Conservation (phyloP, 257 asterid species). For the Jacaranda mimosifolia region DNA sequence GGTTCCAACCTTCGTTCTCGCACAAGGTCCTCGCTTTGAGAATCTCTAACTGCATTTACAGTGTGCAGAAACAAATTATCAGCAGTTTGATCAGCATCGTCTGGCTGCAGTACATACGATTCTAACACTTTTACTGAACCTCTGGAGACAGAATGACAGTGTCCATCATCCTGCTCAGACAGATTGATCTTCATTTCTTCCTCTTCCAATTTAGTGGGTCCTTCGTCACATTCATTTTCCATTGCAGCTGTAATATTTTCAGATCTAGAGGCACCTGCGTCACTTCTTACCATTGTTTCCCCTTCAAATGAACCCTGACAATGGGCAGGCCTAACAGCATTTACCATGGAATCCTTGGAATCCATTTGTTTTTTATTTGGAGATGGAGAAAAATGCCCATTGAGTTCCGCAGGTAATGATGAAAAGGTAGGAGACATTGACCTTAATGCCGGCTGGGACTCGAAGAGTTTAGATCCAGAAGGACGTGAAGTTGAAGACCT, state of each 20-base stretch:
- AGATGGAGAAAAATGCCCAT: constrained; percentile 39
- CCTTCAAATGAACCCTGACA: constrained; percentile 32
- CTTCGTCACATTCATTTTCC: constrained; percentile 39
- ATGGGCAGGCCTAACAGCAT: constrained; percentile 30
- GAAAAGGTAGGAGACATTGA: constrained; percentile 46
- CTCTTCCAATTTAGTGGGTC: constrained; percentile 28
- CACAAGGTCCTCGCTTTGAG: constrained; percentile 29
- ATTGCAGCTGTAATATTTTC: constrained; percentile 13
- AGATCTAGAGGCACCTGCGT: constrained; percentile 18
- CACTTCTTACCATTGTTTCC: constrained; percentile 15
- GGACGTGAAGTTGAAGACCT: constrained; percentile 44
- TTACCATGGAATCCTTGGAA: constrained; percentile 30
- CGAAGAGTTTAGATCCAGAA: constrained; percentile 32
- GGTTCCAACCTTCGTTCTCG: constrained; percentile 30
- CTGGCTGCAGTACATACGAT: constrained; percentile 21
- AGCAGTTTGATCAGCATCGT: constrained; percentile 32
- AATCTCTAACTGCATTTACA: constrained; percentile 29
- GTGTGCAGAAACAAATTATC: constrained; percentile 27
- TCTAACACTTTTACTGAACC: constrained; percentile 22
- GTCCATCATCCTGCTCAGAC: constrained; percentile 25
- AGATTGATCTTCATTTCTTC: constrained; percentile 15
- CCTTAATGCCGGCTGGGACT: constrained; percentile 20
- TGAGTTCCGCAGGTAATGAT: constrained; percentile 37
- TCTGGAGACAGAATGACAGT: constrained; percentile 29
- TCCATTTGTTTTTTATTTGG: constrained; percentile 36